Percentiles rank a stretch among this genome's conserved stretches.
Conservation (phyloP, 2,329 filamentous ascomycete species). For the Fusarium aywerte region DNA sequence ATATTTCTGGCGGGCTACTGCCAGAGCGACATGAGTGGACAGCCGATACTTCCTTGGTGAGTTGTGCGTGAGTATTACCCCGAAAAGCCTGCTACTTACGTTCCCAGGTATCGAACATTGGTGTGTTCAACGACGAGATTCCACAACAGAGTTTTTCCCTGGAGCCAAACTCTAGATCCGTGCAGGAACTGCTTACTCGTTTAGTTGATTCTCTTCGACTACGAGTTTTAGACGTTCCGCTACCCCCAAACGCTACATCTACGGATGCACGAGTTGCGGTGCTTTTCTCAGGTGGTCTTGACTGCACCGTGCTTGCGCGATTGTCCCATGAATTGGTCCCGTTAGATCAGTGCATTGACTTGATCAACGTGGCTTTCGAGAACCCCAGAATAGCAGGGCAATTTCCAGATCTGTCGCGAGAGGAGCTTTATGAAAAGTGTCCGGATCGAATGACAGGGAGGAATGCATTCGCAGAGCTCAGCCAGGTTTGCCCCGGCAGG, state of each 20-base stretch:
- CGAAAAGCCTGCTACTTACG: constrained; percentile 56
- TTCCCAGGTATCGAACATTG: constrained; percentile 64
- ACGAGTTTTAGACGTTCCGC: constrained; percentile 73
- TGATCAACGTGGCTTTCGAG: constrained; percentile 97
- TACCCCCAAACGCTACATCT: constrained; percentile 56
- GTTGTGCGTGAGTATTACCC: constrained; percentile 44
- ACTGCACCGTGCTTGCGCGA: constrained; percentile 89
- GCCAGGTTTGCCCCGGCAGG: constrained; percentile 73
- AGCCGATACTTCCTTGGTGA: constrained; percentile 57
- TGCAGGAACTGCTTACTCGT: constrained; percentile 63
- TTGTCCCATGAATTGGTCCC: constrained; percentile 82
- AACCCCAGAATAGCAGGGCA: constrained; percentile 80
- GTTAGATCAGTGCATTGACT: constrained; percentile 75
- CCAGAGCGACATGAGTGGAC: constrained; percentile 49
- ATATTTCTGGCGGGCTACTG: constrained; percentile 8
- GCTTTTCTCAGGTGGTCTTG: constrained; percentile 92
- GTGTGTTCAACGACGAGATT: constrained; percentile 61
- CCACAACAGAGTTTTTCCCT: constrained; percentile 49
- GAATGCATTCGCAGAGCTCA: constrained; percentile 80
- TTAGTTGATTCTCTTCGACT: constrained; percentile 71
- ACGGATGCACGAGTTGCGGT: constrained; percentile 73
- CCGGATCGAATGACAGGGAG: constrained; percentile 91
- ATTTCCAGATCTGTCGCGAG: constrained; percentile 51
- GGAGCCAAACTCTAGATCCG: constrained; percentile 56
- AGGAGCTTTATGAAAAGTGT: constrained; percentile 78